Percentiles rank a stretch among this genome's conserved stretches.
phyloP scores from a whole-genome alignment of 2,329 filamentous ascomycete genomes.

The Colletotrichum tropicale region DNA sequence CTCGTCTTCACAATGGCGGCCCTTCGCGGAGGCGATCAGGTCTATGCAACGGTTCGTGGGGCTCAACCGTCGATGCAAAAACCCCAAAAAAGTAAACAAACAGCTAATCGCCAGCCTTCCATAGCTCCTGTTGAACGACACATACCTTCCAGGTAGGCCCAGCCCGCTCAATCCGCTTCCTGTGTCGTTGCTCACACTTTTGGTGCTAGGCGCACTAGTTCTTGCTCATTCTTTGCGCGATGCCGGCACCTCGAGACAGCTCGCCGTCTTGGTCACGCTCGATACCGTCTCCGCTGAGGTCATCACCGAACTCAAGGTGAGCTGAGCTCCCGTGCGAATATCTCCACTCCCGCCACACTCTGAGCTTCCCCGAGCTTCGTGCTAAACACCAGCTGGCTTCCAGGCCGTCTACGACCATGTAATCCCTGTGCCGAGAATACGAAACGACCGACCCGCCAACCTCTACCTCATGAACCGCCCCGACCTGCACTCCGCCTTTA shows the following conservation, averaged over 20 bases:
- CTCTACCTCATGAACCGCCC: slow-evolving; percentile 89
- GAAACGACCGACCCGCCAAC: slow-evolving; percentile 79
- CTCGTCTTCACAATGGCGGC: slow-evolving; percentile 37
- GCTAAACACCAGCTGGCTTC: background rate
- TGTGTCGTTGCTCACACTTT: slow-evolving; percentile 17
- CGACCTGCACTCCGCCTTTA: slow-evolving; percentile 91
- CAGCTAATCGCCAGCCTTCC: slow-evolving; percentile 22
- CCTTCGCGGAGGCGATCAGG: slow-evolving; percentile 46
- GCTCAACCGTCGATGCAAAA: background rate
- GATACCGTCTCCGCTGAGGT: slow-evolving; percentile 79
- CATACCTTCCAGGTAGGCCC: slow-evolving; percentile 85
- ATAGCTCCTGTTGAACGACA: slow-evolving; percentile 90
- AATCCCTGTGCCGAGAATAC: slow-evolving; percentile 81
- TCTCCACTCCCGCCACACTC: background rate
- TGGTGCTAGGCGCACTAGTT: slow-evolving; percentile 79
- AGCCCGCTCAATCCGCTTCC: slow-evolving; percentile 11
- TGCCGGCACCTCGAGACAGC: slow-evolving; percentile 82
- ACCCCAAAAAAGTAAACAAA: slow-evolving; percentile 15
- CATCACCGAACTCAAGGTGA: slow-evolving; percentile 78
- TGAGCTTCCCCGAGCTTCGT: background rate
- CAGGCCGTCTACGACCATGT: slow-evolving; percentile 87
- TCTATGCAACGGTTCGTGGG: slow-evolving; percentile 61
- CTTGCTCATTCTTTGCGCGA: slow-evolving; percentile 94
- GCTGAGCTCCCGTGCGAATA: background rate
- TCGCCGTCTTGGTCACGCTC: slow-evolving; percentile 82